Evolutionary conservation across 805 yeast genomes (phyloP), one percentile per base, ranked within the genome.

Genomic region (Metschnikowia picachoensis): DNA sequence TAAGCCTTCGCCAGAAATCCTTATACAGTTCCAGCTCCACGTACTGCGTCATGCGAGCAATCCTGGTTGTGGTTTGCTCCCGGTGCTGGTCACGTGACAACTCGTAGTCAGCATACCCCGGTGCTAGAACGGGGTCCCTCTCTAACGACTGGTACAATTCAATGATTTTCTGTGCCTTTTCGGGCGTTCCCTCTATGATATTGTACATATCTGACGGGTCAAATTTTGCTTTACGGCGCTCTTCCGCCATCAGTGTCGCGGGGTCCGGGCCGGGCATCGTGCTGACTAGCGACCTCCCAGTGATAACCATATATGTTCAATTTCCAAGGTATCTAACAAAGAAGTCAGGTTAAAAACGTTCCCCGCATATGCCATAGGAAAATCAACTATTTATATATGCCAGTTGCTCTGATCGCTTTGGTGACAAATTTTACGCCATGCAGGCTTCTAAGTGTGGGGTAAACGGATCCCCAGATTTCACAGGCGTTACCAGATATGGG

Each of bases 121-220:
- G 59, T 9, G 58, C 58, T 43, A 70, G 59, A 28, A 68, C 54
- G 0, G 73, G 70, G 53, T 70, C 74, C 36, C 74, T 53, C 56
- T 70, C 75, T 49, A 70, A 57, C 28, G 62, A 58, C 55, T 61
- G 64, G 56, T 60, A 63, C 38, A 70, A 57, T 25, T 56, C 54
- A 43, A 62, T 49, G 36, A 67, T 53, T 47, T 60, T 50, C 37
- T 51, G 46, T 4, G 73, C 64, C 45, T 66, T 67, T 45, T 68
- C 68, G 14, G 58, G 56, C 10, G 66, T 55, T 27, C 77, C 77
- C 52, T 72, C 77, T 49, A 72, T 63, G 47, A 72, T 66, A 41
- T 65, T 49, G 55, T 69, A 67, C 76, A 72, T 68, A 30, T 65
- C 59, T n/a, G 50, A 56, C 3, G 73, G 69, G 45, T 69, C 68